Base-by-base conservation (phyloP, 306 rosid genomes). In the Prosopis cineraria region DNA sequence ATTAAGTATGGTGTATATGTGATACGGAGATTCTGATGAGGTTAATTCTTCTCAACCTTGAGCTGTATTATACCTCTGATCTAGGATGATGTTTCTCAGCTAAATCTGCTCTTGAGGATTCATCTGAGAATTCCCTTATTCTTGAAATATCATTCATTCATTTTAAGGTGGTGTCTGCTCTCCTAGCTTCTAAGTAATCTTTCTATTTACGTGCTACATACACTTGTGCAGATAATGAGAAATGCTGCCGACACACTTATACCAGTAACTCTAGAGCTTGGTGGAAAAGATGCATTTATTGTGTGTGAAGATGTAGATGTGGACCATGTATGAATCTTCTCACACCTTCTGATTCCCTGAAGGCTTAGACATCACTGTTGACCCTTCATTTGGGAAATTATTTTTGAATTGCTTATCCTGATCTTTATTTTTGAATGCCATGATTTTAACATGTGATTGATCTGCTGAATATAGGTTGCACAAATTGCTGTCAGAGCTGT, bases 271-370 rank as follows among this genome's bases (percentile, higher is more conserved):
- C 91, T 96, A 45, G 99, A 96, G 91, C 93, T 96, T 84, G 99
- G 99, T 59, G 99, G 99, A 79, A 96, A 96, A 92, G 98, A 93
- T 87, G 90, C 97, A 79, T 96, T 96, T 86, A 90, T 96, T 73
- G 96, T 96, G 63, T 96, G 98, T 53, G 96, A 96, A 30, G 98
- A 96, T 78, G 96, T 78, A 71, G 97, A 96, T 88, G 89, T 91
- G 89, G 93, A 96, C 58, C 93, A 78, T 58, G 99, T 93, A 91
- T 76, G 92, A 37, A 66, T 70, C 77, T 78, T 79, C 71, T 59
- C 9, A 16, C 72, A 22, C 72, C 19, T 80, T 69, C 22, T 70
- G 36, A 69, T 78, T 60, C 68, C 67, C 60, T 52, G 66, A 62
- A 40, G 68, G 10, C 75, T 73, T 78, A 67, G 75, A 69, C 34